Evolutionary conservation across 2,329 filamentous ascomycete species (phyloP).

Genomic region (Aspergillus spinulosporus): DNA sequence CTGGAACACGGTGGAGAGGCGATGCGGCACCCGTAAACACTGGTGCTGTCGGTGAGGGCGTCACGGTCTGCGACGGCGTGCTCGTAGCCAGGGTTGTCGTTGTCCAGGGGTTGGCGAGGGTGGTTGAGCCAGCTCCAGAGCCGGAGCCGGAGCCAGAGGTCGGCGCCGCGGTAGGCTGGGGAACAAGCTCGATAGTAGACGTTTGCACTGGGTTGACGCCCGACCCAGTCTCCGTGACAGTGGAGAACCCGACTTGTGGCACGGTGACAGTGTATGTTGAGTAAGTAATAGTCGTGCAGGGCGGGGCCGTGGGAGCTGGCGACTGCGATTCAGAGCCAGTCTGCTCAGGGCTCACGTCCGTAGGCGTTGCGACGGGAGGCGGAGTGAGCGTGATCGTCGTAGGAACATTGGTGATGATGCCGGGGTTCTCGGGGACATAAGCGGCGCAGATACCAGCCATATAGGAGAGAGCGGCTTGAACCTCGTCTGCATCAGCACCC

Average conservation of each 20-base stretch:
- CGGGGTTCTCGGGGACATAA: slow-evolving; percentile 75
- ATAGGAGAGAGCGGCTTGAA: slow-evolving; percentile 73
- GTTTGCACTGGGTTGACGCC: slow-evolving; percentile 16
- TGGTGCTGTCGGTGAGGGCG: background rate
- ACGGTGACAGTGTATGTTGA: slow-evolving; percentile 46
- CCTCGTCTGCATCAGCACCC: slow-evolving; percentile 64
- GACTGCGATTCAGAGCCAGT: slow-evolving; percentile 5
- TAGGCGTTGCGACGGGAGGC: slow-evolving; percentile 46
- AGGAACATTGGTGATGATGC: slow-evolving; percentile 74
- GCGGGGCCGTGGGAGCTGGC: slow-evolving; percentile 29
- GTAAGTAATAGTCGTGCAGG: slow-evolving; percentile 45
- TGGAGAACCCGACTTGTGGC: slow-evolving; percentile 47
- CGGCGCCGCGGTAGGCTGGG: slow-evolving; percentile 22
- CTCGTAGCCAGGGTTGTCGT: slow-evolving; percentile 28
- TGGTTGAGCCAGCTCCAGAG: slow-evolving; percentile 11
- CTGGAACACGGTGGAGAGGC: slow-evolving; percentile 1
- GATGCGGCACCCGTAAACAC: slow-evolving; percentile 10
- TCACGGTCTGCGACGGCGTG: slow-evolving; percentile 6
- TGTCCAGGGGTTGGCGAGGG: slow-evolving; percentile 23
- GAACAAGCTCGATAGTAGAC: slow-evolving; percentile 36
- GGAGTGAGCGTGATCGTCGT: slow-evolving; percentile 56
- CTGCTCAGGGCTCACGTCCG: slow-evolving; percentile 22
- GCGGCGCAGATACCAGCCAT: slow-evolving; percentile 88
- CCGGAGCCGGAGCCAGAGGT: slow-evolving; percentile 4
- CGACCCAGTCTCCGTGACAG: slow-evolving; percentile 27